Evolutionary conservation across 1,139 yeast genomes (phyloP), one percentile per base, ranked within the genome.

Genomic region (Sugiyamaella japonica): DNA sequence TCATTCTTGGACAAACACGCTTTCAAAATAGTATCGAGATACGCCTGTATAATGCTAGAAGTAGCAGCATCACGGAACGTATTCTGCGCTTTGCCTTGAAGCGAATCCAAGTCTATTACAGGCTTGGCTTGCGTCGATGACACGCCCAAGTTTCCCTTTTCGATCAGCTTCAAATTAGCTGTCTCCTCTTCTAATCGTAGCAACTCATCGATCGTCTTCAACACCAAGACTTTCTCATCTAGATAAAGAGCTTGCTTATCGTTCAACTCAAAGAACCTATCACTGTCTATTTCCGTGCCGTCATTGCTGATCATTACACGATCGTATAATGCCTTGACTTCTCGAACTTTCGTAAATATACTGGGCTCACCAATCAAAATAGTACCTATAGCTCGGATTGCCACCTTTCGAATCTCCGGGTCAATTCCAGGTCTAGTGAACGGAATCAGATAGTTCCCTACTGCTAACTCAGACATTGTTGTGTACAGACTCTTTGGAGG

Each of bases 301-400:
- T 50, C 59, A 7, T 63, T 56, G 2, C 52, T 50, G 3, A 62
- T 60, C 54, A 86, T 75, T 17, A 79, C 84, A 2, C 67, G 60
- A 64, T 86, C 93, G 47, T 86, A 66, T 0, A 84, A 70, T 7
- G 15, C 15, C 8, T 69, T 66, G 31, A 85, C 65, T 3, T 86
- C 75, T 1, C 81, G 77, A 3, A 76, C 78, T 6, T 83, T 78
- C 59, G 83, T 71, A 63, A 86, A 86, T 32, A 86, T 67, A 56
- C 78, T 80, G 0, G 95, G 85, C 62, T 84, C 83, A 1, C 81
- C 70, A 0, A 80, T 74, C 55, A 90, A 85, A 17, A 87, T 72
- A 44, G 72, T 73, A 5, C 88, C 73, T 32, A 87, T 64, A 63
- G 82, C 84, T 55, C 76, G 76, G 2, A 85, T 69, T 0, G 89